Percentiles rank a stretch among this genome's conserved stretches.
Evolutionary conservation across 2,329 filamentous ascomycete species (phyloP).

Genomic region (Talaromyces sp.): DNA sequence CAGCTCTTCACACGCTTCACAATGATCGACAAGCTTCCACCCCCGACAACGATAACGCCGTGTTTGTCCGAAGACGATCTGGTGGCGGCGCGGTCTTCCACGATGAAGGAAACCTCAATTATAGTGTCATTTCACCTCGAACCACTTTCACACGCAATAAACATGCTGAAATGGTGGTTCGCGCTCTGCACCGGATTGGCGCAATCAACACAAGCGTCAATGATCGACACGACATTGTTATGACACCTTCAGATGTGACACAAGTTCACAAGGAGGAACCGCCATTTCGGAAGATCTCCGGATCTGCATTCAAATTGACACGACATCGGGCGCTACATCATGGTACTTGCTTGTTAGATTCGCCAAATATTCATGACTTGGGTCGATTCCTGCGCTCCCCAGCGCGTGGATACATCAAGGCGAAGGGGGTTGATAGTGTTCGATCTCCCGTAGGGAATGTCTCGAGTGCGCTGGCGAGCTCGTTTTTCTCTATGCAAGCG

Average conservation of each 20-base stretch:
- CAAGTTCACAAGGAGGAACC: conserved; percentile 31
- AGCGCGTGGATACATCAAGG: conserved; percentile 73
- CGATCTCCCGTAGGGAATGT: conserved; percentile 83
- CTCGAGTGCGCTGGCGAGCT: conserved; percentile 54
- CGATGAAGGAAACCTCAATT: conserved; percentile 91
- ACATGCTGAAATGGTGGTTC: conserved; percentile 90
- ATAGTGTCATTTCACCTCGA: conserved; percentile 84
- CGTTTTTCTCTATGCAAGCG: conserved; percentile 54
- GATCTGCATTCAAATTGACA: conserved; percentile 93
- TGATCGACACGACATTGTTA: conserved; percentile 87
- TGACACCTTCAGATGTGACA: conserved; percentile 52
- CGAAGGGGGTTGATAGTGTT: conserved; percentile 88
- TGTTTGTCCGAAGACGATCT: conserved; percentile 79
- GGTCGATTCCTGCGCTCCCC: conserved; percentile 75
- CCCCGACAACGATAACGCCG: conserved; percentile 41
- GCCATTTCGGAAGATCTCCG: conserved; percentile 75
- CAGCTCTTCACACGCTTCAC: conserved; percentile 69
- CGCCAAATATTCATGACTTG: conserved; percentile 72
- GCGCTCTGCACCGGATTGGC: conserved; percentile 64
- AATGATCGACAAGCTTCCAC: conserved; percentile 33
- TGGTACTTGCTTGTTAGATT: conserved; percentile 82
- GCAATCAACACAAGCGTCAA: conserved; percentile 72
- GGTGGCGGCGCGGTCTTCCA: conserved; percentile 95
- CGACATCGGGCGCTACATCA: conserved; percentile 82
- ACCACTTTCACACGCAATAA: conserved; percentile 77